These are phyloP conservation scores for Aphanomyces euteiches DNA, from an alignment of 352 stramenopile genomes.

Conservation along the genomic window DNA sequence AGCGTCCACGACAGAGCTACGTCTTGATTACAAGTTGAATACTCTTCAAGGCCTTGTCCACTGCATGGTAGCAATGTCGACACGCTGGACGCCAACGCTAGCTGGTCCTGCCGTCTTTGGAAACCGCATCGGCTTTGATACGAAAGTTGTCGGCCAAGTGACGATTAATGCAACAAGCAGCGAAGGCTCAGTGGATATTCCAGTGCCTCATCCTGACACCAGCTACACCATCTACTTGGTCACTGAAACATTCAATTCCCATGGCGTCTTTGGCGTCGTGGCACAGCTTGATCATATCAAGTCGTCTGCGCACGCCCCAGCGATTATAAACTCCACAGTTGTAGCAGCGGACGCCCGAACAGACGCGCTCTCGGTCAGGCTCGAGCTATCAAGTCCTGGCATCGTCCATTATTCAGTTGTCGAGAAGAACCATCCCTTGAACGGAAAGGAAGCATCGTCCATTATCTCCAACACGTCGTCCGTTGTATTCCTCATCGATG, in stretches of 20 bases:
- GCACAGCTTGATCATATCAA: constrained; percentile 53
- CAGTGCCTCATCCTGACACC: constrained; percentile 43
- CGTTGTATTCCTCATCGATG: constrained; percentile 46
- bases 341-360: constrained; percentile 56
- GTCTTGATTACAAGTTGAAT: constrained; percentile 41
- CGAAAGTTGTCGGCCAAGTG: constrained; percentile 48
- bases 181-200: constrained; percentile 53
- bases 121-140: constrained; percentile 59
- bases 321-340: constrained; percentile 40
- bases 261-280: constrained; percentile 68
- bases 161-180: constrained; percentile 38
- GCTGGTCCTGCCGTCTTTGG: constrained; percentile 45
- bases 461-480: constrained; percentile 23
- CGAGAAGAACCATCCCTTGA: constrained; percentile 29
- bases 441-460: background rate
- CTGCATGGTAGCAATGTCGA: constrained; percentile 48
- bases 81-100: constrained; percentile 37
- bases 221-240: constrained; percentile 77
- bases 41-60: constrained; percentile 48
- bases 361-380: constrained; percentile 53
- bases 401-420: constrained; percentile 60
- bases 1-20: constrained; percentile 44
- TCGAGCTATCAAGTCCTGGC: constrained; percentile 46
- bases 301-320: constrained; percentile 47
- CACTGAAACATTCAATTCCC: constrained; percentile 60